Evolutionary conservation across 192 early-diverging fungal genomes (phyloP), one percentile per base, ranked within the genome.

Genomic region (Backusella circina): DNA sequence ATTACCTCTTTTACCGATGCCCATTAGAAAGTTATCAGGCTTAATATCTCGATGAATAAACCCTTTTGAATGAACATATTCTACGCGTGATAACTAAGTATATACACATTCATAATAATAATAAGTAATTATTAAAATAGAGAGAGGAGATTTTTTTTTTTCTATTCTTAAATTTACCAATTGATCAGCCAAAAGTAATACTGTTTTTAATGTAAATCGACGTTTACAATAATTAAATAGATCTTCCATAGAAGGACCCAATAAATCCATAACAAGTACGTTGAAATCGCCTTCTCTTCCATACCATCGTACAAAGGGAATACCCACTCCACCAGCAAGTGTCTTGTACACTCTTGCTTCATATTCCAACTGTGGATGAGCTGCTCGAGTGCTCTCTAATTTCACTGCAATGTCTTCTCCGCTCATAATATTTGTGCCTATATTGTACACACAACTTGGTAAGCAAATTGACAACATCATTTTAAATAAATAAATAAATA

Each of bases 391-490:
- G 32, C 90, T 88, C 86, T 99, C 98, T 67, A 98, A 86, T 87
- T 99, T 99, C 79, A 98, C 95, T 47, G 96, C 98, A 31, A 99
- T 95, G 79, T 99, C 98, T 82, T 99, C 97, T 70, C 92, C 93
- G 75, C 93, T 97, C 80, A 93, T 88, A 35, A 93, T 86, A 74
- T 96, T 96, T 33, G 92, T 93, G 2, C 94, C 95, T 92, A 77
- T 16, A 47, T 23, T 36, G 31, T 12, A 30, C 13, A 13, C 10
- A 12, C 13, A 41, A 41, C 39, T 13, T 41, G 39, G 8, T 41
- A 3, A 2, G 39, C 12, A 41, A 38, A 41, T 21, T 47, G 44
- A 21, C 44, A 47, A 47, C 54, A 28, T 26, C 9, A 26, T 7
- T 41, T 31, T 70, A 12, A 28, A 30, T 76, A 4, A 44, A 44